phyloP scores from a whole-genome alignment of 2,329 filamentous ascomycete genomes.

The Cordyceps militaris region DNA sequence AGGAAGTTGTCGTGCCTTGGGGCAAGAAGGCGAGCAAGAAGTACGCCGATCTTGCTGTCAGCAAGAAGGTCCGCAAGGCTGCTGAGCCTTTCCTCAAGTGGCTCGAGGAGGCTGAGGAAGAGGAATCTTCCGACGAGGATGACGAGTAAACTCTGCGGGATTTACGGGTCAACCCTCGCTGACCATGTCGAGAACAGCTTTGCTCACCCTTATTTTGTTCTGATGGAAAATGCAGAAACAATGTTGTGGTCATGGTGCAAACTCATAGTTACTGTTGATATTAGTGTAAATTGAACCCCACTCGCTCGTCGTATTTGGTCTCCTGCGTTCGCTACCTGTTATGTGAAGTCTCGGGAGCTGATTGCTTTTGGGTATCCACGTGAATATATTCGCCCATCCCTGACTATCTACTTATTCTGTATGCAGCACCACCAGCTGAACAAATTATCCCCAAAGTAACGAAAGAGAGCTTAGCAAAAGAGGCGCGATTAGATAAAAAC shows the following conservation, averaged over 20 bases:
- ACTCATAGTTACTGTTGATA: neutral
- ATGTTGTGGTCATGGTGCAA: conserved; percentile 5
- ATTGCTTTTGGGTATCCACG: neutral
- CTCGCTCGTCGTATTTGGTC: no score
- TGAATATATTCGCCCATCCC: neutral
- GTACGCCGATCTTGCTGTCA: conserved; percentile 82
- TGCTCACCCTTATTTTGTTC: neutral
- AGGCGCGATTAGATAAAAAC: neutral
- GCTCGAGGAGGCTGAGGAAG: conserved; percentile 81
- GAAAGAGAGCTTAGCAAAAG: neutral
- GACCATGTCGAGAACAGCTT: neutral
- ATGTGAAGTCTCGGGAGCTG: no score
- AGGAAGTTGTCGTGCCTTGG: conserved; percentile 87
- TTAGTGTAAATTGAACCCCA: conserved; percentile 1
- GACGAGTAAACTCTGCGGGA: conserved; percentile 14
- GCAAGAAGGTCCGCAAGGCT: conserved; percentile 92
- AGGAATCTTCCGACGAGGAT: conserved; percentile 56
- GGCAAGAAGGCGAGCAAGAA: conserved; percentile 96
- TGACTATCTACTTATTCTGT: neutral
- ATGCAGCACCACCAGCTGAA: neutral
- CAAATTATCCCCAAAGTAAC: neutral
- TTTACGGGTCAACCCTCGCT: neutral
- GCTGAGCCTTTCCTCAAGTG: conserved; percentile 91
- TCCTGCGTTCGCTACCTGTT: no score
- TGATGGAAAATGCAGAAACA: conserved; percentile 7